Conservation (phyloP, 257 asterid genomes). For the Solanum chiquidenum region DNA sequence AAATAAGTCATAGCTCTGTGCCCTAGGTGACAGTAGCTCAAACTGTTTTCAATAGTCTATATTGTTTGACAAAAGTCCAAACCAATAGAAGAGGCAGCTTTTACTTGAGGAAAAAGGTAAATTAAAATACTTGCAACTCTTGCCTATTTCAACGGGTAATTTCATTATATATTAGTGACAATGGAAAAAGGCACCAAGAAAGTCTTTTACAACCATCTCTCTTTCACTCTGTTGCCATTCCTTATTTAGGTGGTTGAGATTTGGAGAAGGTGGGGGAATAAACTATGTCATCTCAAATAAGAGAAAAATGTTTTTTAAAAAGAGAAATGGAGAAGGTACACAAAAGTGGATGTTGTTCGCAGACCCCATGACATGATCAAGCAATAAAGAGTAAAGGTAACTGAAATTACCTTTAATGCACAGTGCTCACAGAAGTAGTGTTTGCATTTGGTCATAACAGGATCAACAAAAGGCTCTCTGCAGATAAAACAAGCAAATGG, state of each 20-base stretch:
- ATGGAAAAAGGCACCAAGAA: neutral
- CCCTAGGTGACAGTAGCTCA: neutral
- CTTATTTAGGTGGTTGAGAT: neutral
- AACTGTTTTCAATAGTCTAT: neutral
- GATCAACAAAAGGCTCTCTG: conserved; percentile 79
- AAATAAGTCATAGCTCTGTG: neutral
- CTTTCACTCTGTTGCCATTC: neutral
- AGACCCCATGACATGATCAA: neutral
- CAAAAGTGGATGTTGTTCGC: neutral
- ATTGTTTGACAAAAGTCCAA: neutral
- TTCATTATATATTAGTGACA: neutral
- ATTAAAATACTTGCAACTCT: neutral
- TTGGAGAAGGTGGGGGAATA: neutral
- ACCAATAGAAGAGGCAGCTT: neutral
- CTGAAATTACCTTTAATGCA: conserved; percentile 60
- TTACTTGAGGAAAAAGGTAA: neutral
- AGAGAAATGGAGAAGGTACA: neutral
- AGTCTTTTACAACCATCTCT: neutral
- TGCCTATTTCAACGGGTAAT: neutral
- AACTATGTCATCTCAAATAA: neutral
- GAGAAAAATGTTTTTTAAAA: neutral
- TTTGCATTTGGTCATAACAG: conserved; percentile 88
- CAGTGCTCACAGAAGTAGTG: conserved; percentile 97
- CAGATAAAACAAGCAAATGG: conserved; percentile 95
- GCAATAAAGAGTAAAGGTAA: neutral